Evolutionary conservation across 164 flowering plant species (phyloP).

Genomic region (Macadamia tetraphylla): DNA sequence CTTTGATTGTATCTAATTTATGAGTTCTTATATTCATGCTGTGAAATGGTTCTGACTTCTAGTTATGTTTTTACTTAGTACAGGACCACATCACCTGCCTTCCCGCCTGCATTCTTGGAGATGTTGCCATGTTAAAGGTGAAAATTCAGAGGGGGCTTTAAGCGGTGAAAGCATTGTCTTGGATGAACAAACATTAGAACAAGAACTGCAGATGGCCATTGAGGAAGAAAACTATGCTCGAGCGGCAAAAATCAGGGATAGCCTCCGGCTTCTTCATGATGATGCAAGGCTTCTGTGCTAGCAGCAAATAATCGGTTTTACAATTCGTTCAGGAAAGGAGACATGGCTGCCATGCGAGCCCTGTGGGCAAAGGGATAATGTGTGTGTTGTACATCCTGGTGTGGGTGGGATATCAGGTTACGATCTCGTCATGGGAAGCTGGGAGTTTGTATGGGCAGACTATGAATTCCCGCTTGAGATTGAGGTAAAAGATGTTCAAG

Average conservation of each 20-base stretch:
- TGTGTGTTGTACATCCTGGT: slow-evolving; percentile 46
- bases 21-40: background rate
- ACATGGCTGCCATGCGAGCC: slow-evolving; percentile 30
- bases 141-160: slow-evolving; percentile 41
- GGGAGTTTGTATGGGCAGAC: slow-evolving; percentile 84
- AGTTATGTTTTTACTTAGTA: slow-evolving; percentile 14
- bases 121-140: slow-evolving; percentile 42
- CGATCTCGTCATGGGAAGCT: slow-evolving; percentile 81
- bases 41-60: background rate
- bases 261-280: slow-evolving; percentile 55
- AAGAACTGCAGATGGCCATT: slow-evolving; percentile 64
- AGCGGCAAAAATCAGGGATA: no score
- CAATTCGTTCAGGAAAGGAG: slow-evolving; percentile 50
- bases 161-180: no score
- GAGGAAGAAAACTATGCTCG: slow-evolving; percentile 37
- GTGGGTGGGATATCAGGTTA: slow-evolving; percentile 47
- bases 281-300: slow-evolving; percentile 68
- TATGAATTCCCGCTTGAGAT: slow-evolving; percentile 24
- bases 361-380: slow-evolving; percentile 46
- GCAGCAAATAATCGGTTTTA: slow-evolving; percentile 79
- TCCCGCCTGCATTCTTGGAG: slow-evolving; percentile 12
- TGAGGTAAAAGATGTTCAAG: slow-evolving; percentile 59
- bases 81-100: slow-evolving; percentile 28
- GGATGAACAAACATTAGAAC: slow-evolving; percentile 27
- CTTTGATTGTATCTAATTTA: background rate